Evolutionary conservation across 495 filamentous ascomycete genomes (phyloP), one percentile per base, ranked within the genome.

Genomic region (Neurospora cerealis): DNA sequence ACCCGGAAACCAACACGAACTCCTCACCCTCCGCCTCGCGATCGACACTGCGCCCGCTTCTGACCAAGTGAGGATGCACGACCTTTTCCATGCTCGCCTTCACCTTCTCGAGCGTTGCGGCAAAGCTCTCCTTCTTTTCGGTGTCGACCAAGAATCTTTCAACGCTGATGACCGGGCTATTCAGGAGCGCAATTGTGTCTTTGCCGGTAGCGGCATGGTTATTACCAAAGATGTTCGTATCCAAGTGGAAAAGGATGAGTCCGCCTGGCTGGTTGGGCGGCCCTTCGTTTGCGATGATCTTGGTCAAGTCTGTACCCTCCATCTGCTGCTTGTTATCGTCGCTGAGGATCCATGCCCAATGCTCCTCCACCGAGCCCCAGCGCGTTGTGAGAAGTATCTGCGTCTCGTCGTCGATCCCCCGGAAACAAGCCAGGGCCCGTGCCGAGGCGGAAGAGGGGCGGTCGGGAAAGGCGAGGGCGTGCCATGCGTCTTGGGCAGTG

Each of bases 1-100:
- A 89, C 5, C 87, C 85, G 60, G 75, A 83, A n/a, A 88, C 83
- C 0, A 90, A 54, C 0, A 88, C 83, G 73, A 84, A 86, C 75
- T 90, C 88, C 70, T 90, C 87, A 41, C 88, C 85, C 21, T 81
- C 78, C 5, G 76, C 79, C 2, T 77, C 75, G 6, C 77, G 77
- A 41, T 82, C 80, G 39, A 82, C 83, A 75, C 88, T 87, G 38
- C 87, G 81, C 0, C 87, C 86, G 5, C 79, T 82, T 41, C 77
- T 79, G 60, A 87, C 79, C 7, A 73, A 70, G 36, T 76, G 75
- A 5, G 84, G 83, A 5, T 81, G 78, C 7, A 83, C 79, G 75
- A 84, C 85, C 11, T 78, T 79, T 71, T 83, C 81, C 71, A 88
- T 44, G 37, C 82, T 71, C 8, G 72, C 73, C 71, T 84, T 86